phyloP scores from a whole-genome alignment of 2,329 filamentous ascomycete species.

The Microcyclospora tardicrescens region DNA sequence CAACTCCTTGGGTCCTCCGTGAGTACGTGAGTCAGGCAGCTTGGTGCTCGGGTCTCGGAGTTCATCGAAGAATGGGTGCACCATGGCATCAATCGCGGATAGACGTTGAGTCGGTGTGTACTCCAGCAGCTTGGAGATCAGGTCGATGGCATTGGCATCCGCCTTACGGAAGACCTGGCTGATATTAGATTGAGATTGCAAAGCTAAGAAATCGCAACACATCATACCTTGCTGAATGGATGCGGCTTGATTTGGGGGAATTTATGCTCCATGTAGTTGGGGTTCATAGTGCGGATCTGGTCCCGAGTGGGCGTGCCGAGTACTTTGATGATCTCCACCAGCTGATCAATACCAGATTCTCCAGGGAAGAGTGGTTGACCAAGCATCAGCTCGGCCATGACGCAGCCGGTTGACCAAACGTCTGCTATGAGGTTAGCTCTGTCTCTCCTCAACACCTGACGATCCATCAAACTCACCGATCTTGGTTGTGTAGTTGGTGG shows the following conservation, averaged over 20 bases:
- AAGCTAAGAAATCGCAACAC: not conserved
- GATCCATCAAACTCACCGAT: slow-evolving; percentile 57
- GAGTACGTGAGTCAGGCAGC: slow-evolving; percentile 86
- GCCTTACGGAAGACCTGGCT: slow-evolving; percentile 88
- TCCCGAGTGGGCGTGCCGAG: slow-evolving; percentile 91
- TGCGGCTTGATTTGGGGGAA: slow-evolving; percentile 99
- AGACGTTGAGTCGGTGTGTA: slow-evolving; percentile 95
- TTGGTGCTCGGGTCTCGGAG: slow-evolving; percentile 81
- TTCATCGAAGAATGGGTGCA: slow-evolving; percentile 97
- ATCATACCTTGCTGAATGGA: slow-evolving; percentile 76
- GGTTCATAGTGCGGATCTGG: slow-evolving; percentile 99
- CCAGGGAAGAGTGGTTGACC: slow-evolving; percentile 95
- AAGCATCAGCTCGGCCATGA: slow-evolving; percentile 99
- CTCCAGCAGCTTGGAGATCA: slow-evolving; percentile 86
- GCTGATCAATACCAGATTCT: slow-evolving; percentile 94
- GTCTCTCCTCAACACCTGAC: no score
- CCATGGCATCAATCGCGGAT: slow-evolving; percentile 89
- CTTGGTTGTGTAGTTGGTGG: slow-evolving; percentile 98
- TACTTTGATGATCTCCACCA: slow-evolving; percentile 99
- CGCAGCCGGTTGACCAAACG: slow-evolving; percentile 97
- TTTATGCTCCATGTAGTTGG: slow-evolving; percentile 99
- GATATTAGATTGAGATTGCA: slow-evolving; percentile 1
- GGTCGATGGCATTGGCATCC: slow-evolving; percentile 78
- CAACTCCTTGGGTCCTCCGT: slow-evolving; percentile 68
- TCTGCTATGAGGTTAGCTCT: slow-evolving; percentile 41